Evolutionary conservation across 2,329 filamentous ascomycete genomes (phyloP), one percentile per base, ranked within the genome.

Genomic region (Dactylellina sp.): DNA sequence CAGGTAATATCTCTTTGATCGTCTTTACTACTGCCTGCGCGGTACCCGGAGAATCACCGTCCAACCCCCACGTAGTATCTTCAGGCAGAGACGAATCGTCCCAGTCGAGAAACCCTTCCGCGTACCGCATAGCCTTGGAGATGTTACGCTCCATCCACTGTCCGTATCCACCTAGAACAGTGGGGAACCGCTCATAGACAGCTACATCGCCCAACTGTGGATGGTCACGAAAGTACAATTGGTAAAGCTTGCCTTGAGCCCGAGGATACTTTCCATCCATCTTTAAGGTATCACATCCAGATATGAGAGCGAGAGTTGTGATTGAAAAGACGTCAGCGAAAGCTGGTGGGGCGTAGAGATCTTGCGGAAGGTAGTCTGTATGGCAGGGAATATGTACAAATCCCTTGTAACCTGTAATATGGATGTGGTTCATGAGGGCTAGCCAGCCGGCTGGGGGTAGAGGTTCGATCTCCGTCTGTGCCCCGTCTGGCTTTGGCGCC

Each of bases 321-420:
- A 60, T 60, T 2, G 32, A 47, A 11, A 60, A 49, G 18, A 60
- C 56, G 37, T 60, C 56, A n/a, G 56, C 22, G 37, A 47, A 60
- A 1, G 56, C 56, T 2, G 56, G 56, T 14, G 56, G 56, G 9
- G 56, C 56, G 44, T 24, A 49, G 9, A 60, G 56, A 24, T 60
- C 56, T 22, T 47, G 42, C 12, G 56, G 56, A 14, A 60, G 56
- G 25, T 60, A 60, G 18, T 60, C 56, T 7, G 56, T 60, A 22
- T 60, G 25, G 11, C 56, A 60, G n/a, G 56, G n/a, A 1, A 47
- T 16, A 9, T 37, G 25, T 3, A n/a, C 9, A 24, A 60, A 37
- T 4, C 14, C 32, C 12, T 40, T 16, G 40, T 47, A 18, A 6
- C 28, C 40, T 12, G 56, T 20, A 11, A 60, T 20, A 3, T 60